Evolutionary conservation across 257 asterid genomes (phyloP), one percentile per base, ranked within the genome.

Genomic region (Verbascum thapsus): DNA sequence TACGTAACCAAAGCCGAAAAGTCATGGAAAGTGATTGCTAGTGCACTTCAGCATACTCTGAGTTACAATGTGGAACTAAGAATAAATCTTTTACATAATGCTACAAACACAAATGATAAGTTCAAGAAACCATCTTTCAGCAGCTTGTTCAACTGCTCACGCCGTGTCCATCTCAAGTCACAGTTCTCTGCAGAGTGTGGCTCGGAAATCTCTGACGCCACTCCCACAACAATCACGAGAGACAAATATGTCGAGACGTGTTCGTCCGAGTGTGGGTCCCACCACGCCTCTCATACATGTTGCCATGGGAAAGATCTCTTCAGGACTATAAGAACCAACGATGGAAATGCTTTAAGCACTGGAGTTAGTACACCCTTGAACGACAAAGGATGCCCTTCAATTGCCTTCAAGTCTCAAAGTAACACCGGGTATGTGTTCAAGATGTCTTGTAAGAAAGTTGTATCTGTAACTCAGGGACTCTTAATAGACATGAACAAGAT

Each of bases 1-100:
- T 67, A 86, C 37, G 86, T 82, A 16, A 72, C 82, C 0, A 87
- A 80, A 77, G 97, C 97, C 2, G 97, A 90, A 74, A 85, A 83
- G 49, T 81, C 86, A 1, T 90, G 97, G 99, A 90, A 94, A 76
- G 70, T 62, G 61, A 90, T 90, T 18, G 94, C 99, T 1, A 78
- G 83, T 51, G 86, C 91, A 10, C 91, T 94, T 58, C 97, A 94
- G 68, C 74, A 57, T n/a, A 66, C 76, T 22, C 78, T 94, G 18
- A 90, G 90, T 39, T 76, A 79, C 68, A 90, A 84, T 48, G 85
- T 94, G 40, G 96, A 94, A 68, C 82, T 90, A 72, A 81, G 95
- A 63, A 79, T 86, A 73, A 74, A 79, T 48, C 81, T 78, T 38
- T 61, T 73, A 34, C 30, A 53, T 6, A 64, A 69, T 38, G 55